phyloP scores from a whole-genome alignment of 768 basidiomycete genomes.

The Phanerodontia chrysosporium region DNA sequence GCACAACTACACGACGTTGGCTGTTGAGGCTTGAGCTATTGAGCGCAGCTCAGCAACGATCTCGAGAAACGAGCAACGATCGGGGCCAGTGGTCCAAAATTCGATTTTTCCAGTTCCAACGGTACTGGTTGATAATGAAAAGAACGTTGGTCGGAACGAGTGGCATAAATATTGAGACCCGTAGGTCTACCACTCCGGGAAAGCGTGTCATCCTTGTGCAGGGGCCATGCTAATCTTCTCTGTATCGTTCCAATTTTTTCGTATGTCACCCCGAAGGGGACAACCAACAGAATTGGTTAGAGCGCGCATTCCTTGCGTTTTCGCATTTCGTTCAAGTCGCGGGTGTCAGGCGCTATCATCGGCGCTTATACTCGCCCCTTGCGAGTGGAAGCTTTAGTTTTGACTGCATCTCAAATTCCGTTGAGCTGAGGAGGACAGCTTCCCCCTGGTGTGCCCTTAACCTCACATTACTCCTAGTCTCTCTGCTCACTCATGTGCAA shows the following conservation, averaged over 20 bases:
- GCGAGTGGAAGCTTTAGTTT: not conserved
- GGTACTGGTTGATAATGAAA: too few species aligned
- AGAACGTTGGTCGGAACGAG: not conserved
- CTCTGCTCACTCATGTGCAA: too few species aligned
- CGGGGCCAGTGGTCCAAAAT: too few species aligned
- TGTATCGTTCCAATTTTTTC: slow-evolving; percentile 99
- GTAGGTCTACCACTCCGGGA: slow-evolving; percentile 78
- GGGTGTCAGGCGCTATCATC: not conserved
- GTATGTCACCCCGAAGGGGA: slow-evolving; percentile 92
- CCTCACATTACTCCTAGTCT: not conserved
- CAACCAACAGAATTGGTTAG: slow-evolving; percentile 24
- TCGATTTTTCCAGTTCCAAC: too few species aligned
- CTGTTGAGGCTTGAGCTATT: too few species aligned
- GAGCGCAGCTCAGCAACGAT: not conserved
- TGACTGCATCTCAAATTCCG: not conserved
- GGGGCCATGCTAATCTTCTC: slow-evolving; percentile 99
- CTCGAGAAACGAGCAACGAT: too few species aligned
- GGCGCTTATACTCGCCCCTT: not conserved
- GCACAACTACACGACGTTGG: not conserved
- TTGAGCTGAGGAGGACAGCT: not conserved
- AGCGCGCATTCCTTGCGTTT: not conserved
- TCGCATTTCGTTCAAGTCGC: slow-evolving; percentile 10
- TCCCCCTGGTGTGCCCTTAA: not conserved
- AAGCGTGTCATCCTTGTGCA: slow-evolving; percentile 99
- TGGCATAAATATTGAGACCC: slow-evolving; percentile 39